Evolutionary conservation across 805 yeast species (phyloP).

Genomic region (Phaffomyces antillensis): DNA sequence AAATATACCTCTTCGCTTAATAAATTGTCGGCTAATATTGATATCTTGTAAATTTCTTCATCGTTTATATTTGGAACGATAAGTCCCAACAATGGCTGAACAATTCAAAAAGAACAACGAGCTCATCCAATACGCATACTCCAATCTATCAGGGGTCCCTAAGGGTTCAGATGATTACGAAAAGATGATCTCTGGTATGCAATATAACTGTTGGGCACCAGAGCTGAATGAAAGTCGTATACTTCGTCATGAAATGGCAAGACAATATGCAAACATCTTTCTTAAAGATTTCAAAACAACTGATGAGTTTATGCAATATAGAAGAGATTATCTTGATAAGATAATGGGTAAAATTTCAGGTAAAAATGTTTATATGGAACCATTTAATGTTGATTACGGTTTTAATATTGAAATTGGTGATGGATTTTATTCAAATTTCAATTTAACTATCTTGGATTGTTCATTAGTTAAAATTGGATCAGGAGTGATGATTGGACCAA

Average conservation of each 20-base stretch:
- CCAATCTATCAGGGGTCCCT: slow-evolving; percentile 16
- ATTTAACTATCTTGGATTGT: slow-evolving; percentile 47
- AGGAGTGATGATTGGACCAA: slow-evolving; percentile 56
- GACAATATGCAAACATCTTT: slow-evolving; percentile 21
- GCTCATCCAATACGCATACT: slow-evolving; percentile 18
- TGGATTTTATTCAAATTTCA: slow-evolving; percentile 54
- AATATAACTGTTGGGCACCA: slow-evolving; percentile 7
- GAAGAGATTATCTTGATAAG: slow-evolving; percentile 28
- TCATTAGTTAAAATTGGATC: slow-evolving; percentile 56
- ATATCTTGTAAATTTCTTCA: no score
- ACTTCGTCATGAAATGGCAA: slow-evolving; percentile 22
- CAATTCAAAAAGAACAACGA: slow-evolving; percentile 18
- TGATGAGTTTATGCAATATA: slow-evolving; percentile 28
- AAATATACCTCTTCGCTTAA: no score
- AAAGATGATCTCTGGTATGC: slow-evolving; percentile 10
- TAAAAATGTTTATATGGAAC: slow-evolving; percentile 33
- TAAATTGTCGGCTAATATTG: no score
- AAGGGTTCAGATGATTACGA: slow-evolving; percentile 12
- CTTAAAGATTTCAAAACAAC: slow-evolving; percentile 20
- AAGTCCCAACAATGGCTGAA: slow-evolving; percentile 20
- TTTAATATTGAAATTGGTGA: slow-evolving; percentile 52
- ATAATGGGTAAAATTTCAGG: slow-evolving; percentile 44
- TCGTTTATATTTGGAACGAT: no score
- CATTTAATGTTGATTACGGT: slow-evolving; percentile 62
- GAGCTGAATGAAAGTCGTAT: slow-evolving; percentile 23